Base-by-base conservation (phyloP, 768 basidiomycete species). In the Boletus insuetus region DNA sequence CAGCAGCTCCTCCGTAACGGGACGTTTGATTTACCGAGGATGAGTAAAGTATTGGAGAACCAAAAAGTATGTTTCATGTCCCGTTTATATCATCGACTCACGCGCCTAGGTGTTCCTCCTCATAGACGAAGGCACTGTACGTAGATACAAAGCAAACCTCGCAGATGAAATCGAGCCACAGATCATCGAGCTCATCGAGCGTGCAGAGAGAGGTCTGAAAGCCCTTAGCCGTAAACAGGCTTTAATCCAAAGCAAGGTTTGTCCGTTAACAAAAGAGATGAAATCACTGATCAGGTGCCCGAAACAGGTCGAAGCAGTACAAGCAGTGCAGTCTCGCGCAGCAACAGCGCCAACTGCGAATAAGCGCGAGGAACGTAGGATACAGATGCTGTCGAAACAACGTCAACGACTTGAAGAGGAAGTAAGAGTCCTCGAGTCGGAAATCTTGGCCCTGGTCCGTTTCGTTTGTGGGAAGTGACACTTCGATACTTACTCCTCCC, bases 91-190 rank as follows among this genome's bases (percentile, higher is more conserved):
- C 47, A 6, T 26, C 6, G 10, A 3, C 49, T 62, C 20, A 69
- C 55, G 38, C n/a, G 11, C 29, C 11, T 52, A 93, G 90, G 82
- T 89, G 0, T 92, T 88, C 65, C 72, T 89, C 17, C 80, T 93
- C 11, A 77, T 90, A 2, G 82, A 87, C 50, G 89, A 92, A 67
- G 78, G 75, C 13, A 87, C 84, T 0, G 79, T 91, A n/a, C 79
- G 80, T 50, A 78, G 74, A 69, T 91, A 92, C 74, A 90, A 91
- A 64, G 72, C 84, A 3, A 85, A 86, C 41, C 76, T 92, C 39
- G 84, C 82, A 1, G 87, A 89, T 49, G 90, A 91, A 66, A 83
- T 93, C 11, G 90, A 92, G 56, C 91, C 91, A 17, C 83, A 87
- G 31, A 86, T 93, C 19, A 82, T 77, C 44, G 89, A 92, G 59